Evolutionary conservation across 176 grass and related monocot species (phyloP), one percentile per base, ranked within the genome.

Genomic region (Aegilops umbellulata): DNA sequence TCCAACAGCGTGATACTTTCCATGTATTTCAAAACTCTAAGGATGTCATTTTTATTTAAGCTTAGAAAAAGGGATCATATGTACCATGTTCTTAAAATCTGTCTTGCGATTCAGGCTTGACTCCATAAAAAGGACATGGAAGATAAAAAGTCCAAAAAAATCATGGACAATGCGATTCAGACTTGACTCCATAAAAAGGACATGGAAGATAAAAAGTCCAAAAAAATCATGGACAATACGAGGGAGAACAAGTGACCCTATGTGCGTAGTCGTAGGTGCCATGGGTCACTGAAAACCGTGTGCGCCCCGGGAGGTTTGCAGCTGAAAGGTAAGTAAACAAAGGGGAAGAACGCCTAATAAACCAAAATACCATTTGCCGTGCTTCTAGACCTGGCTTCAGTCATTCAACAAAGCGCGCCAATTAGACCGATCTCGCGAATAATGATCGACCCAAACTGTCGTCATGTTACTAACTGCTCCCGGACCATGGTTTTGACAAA

Each of bases 371-470:
- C 14, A 68, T n/a, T 8, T 23, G 57, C 36, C 23, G 27, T 29
- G n/a, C 29, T 58, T 65, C 17, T 27, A 23, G 68, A 70, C 60
- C 47, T 60, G 78, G 34, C 65, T 62, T 19, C 4, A 49, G 35
- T 38, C 80, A 3, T 5, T n/a, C 60, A 74, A 1, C 49, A 55
- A 76, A 63, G 11, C 14, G 60, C 23, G 4, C 16, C 7, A 23
- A 67, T 85, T 80, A 82, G 82, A 80, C 16, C 29, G 74, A 84
- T 31, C 41, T 26, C 23, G 55, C 66, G 83, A 14, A 32, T 32
- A 32, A 82, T 80, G 78, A 69, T 77, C 64, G 57, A 74, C 84
- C 57, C 47, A 51, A 51, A 61, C 35, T 35, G 85, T 62, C 46
- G 5, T 80, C 83, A 60, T 69, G 61, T 32, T 8, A 78, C 83